Evolutionary conservation across 208 protist species (phyloP), one percentile per base, ranked within the genome.

Genomic region (Trypanosomatidae sp.): DNA sequence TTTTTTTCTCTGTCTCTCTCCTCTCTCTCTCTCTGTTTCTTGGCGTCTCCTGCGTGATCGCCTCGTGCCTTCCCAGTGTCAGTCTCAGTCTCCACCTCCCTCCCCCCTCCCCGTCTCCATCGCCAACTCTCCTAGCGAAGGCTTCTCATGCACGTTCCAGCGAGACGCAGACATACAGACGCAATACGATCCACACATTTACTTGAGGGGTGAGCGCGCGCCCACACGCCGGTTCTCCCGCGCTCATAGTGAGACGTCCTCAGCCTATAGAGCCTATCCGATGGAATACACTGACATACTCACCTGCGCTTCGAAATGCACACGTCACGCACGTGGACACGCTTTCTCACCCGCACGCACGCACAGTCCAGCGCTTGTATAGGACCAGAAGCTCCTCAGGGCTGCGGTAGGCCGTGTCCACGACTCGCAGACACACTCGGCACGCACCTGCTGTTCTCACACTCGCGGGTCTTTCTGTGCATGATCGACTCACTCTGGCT

Each of bases 1-100:
- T 56, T 46, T 5, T 44, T 25, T 36, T 41, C 9, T 49, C 28
- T 65, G 17, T 17, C 41, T 50, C 49, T 75, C 36, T 39, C 36
- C 36, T 7, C 49, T 33, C 46, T 47, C 25, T 53, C 49, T 55
- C 60, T 81, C 17, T 28, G 74, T 59, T 79, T 76, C 43, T 79
- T 19, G 46, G 50, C 36, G 36, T 13, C 8, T 55, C 25, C 65
- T 59, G 60, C 59, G 49, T 33, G 25, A 13, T 41, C 30, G 43
- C 65, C 62, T 67, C 3, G 22, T 22, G 33, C 39, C 56, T 30
- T n/a, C 19, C 44, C 22, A 1, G 19, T 19, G 43, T 44, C 13
- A 17, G 25, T 43, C 10, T 15, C 30, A 15, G n/a, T 64, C 3
- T 53, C n/a, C 15, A 8, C 13, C 13, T 36, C 47, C 44, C n/a